Evolutionary conservation across 2,329 filamentous ascomycete genomes (phyloP), one percentile per base, ranked within the genome.

Genomic region (Penicillium rolfsii): DNA sequence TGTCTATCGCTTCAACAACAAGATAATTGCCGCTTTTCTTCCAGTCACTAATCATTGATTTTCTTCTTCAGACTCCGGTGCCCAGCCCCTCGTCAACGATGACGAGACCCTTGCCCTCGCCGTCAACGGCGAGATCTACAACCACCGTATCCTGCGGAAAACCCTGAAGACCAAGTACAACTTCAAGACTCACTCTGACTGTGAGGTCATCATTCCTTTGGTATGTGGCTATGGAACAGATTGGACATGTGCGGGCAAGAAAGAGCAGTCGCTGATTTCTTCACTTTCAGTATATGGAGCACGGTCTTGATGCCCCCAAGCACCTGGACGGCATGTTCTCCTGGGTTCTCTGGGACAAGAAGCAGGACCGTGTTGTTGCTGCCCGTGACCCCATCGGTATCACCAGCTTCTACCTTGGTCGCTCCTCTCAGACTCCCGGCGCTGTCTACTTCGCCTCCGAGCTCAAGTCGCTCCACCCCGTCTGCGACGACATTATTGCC

Each of bases 51-150:
- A 72, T 14, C 3, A 43, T 48, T 26, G 12, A 22, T 22, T 8
- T 38, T 19, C 56, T 62, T 49, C 49, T 63, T 46, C 77, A 94
- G 94, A 98, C 78, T 94, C 91, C 73, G 95, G 95, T 76, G 94
- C 95, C 55, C 95, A 99, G 81, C 95, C 95, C 66, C 85, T 99
- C 68, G 90, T 94, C 83, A 98, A 93, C 83, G 88, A 92, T 69
- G 94, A 98, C 77, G 89, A 88, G 67, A 89, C 85, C 71, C 89
- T 99, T 72, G 89, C 94, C 66, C 87, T 99, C 63, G 94, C 95
- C 67, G 95, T 98, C 87, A 99, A 99, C 80, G 95, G 95, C 80
- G 95, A 99, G 79, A 99, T 99, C 77, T 99, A 99, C 86, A 99
- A 99, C 88, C 95, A 99, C 82, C 91, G 94, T 76, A 87, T 97